Percentiles rank a stretch among this genome's conserved stretches.
phyloP scores from a whole-genome alignment of 768 basidiomycete genomes.

The Gloeostereum incarnatum region DNA sequence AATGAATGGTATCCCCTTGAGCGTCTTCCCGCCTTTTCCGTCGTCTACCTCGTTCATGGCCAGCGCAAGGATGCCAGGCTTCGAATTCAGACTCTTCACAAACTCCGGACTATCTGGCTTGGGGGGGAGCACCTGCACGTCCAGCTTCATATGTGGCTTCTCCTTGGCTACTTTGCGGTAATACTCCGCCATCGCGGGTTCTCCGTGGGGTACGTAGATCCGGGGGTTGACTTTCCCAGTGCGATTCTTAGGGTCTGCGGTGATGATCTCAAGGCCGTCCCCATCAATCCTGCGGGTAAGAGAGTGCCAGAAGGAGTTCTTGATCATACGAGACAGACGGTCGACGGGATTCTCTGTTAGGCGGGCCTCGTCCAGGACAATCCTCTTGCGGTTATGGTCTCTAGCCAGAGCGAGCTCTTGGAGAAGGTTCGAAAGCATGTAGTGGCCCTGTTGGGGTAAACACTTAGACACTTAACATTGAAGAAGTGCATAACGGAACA shows the following conservation, averaged over 20 bases:
- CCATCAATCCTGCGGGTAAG: slow-evolving; percentile 95
- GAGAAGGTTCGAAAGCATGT: slow-evolving; percentile 98
- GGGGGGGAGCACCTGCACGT: slow-evolving; percentile 83
- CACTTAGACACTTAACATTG: slow-evolving; percentile 6
- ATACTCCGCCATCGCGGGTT: slow-evolving; percentile 92
- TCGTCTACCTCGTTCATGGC: slow-evolving; percentile 93
- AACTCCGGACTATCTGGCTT: slow-evolving; percentile 82
- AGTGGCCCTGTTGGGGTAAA: slow-evolving; percentile 80
- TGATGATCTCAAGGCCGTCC: slow-evolving; percentile 94
- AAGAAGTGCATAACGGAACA: slow-evolving; percentile 12
- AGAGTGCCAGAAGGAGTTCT: slow-evolving; percentile 96
- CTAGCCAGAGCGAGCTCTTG: slow-evolving; percentile 96
- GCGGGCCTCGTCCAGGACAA: slow-evolving; percentile 98
- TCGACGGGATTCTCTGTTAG: slow-evolving; percentile 97
- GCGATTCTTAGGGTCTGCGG: slow-evolving; percentile 96
- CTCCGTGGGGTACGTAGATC: slow-evolving; percentile 91
- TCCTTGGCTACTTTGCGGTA: slow-evolving; percentile 85
- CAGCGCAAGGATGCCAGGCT: slow-evolving; percentile 89
- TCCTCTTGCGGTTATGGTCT: slow-evolving; percentile 90
- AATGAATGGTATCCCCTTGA: slow-evolving; percentile 94
- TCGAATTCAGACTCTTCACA: slow-evolving; percentile 89
- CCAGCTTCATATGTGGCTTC: slow-evolving; percentile 90
- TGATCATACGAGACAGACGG: slow-evolving; percentile 94
- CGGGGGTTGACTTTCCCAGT: slow-evolving; percentile 83
- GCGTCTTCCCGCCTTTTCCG: slow-evolving; percentile 62